Evolutionary conservation across 352 stramenopile species (phyloP).

Genomic region (Pilasporangium apinafurcum): DNA sequence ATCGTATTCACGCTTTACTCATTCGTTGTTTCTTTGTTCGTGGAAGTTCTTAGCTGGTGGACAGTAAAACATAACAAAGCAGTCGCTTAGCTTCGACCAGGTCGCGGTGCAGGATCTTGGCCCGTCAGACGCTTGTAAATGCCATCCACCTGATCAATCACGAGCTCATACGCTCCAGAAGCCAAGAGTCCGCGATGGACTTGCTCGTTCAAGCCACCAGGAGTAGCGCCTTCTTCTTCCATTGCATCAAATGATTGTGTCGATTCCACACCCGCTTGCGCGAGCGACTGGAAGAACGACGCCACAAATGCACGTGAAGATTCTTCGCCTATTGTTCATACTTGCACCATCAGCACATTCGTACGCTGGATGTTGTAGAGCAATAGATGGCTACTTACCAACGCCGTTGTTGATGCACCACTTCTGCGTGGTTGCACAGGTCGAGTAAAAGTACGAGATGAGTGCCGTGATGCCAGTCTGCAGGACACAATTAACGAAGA

Average conservation of each 20-base stretch:
- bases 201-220: constrained; percentile 80
- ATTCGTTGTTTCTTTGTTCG: too few relatives aligned
- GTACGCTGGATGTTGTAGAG: neutral
- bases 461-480: constrained; percentile 80
- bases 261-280: constrained; percentile 62
- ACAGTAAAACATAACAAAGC: neutral
- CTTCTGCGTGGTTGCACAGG: constrained; percentile 72
- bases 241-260: constrained; percentile 77
- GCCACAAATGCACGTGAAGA: constrained; percentile 75
- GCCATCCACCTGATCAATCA: constrained; percentile 73
- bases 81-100: constrained; percentile 19
- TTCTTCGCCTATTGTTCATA: constrained; percentile 27
- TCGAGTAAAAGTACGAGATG: constrained; percentile 86
- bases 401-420: constrained; percentile 86
- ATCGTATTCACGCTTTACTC: too few relatives aligned
- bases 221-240: constrained; percentile 75
- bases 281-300: constrained; percentile 81
- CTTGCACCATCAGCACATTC: neutral
- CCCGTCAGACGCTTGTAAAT: constrained; percentile 81
- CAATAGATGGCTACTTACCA: constrained; percentile 28
- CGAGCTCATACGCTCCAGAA: constrained; percentile 71
- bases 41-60: too few relatives aligned
- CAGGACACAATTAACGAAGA: neutral
- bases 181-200: constrained; percentile 62
- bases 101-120: constrained; percentile 48